Base-by-base conservation (phyloP, 2,329 filamentous ascomycete genomes). In the Elsinoe ampelina region DNA sequence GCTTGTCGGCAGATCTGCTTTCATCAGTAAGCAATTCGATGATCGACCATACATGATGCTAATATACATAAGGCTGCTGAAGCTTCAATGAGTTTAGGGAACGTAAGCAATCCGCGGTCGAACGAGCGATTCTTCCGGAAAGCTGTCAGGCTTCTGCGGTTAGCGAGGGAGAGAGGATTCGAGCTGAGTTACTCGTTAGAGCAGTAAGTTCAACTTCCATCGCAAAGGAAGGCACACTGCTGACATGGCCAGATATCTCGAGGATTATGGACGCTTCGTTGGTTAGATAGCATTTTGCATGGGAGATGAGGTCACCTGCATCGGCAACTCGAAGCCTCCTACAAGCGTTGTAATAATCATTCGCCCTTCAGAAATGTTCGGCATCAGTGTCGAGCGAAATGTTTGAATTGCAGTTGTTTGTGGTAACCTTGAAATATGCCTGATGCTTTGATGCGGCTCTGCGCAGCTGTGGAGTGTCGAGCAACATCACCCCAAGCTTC, bases 51-150 rank as follows among this genome's bases (percentile, higher is more conserved):
- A 55, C 58, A 41, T 10, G 34, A 32, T 6, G 22, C 20, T 15
- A 12, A 12, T 43, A 55, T 64, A 22, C n/a, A 63, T 59, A 59
- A 77, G 75, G 72, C 76, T 34, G 77, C 77, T 17, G 77, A 80
- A 67, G 73, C 76, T 34, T 73, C 73, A 58, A 79, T 79, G 73
- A 78, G 73, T 55, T 63, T 80, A 13, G 77, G 77, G 12, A 80
- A 78, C 57, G 75, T 77, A 1, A 75, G 74, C 3, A 72, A 72
- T 19, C 64, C 71, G 6, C 70, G 73, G 34, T 63, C 65, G 38
- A 77, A 77, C 58, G 68, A 75, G 60, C 66, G 66, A 12, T 71
- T 75, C 55, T 80, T 77, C 58, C 65, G 67, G 15, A 67, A 73
- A 62, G 77, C 77, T 0, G 65, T 80, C 47, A 64, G 64, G 38